These are phyloP conservation scores for Senecio squalidus DNA, from an alignment of 140 eudicot species.

Conservation along the genomic window DNA sequence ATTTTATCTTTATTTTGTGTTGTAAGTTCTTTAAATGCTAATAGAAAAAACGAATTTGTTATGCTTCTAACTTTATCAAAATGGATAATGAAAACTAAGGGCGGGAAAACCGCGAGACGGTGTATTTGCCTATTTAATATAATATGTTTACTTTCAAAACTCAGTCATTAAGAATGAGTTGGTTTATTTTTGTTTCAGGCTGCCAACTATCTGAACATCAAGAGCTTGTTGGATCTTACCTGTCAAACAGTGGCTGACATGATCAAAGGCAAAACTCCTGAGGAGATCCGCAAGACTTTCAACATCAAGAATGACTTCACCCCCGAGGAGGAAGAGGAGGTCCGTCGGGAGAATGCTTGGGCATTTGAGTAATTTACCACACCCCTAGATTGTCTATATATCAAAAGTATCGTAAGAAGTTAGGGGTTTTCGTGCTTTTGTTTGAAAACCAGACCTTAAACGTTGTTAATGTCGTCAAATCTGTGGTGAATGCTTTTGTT, in stretches of 20 bases:
- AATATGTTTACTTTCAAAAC: background rate
- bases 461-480: background rate
- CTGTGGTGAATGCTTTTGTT: conserved; percentile 12
- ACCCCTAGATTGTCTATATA: conserved; percentile 11
- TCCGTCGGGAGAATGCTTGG: conserved; percentile 67
- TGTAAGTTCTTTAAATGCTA: too few species aligned
- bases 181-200: conserved; percentile 34
- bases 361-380: conserved; percentile 11
- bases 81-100: too few species aligned
- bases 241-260: conserved; percentile 89
- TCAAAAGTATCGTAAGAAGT: conserved; percentile 4
- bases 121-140: background rate
- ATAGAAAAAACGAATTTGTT: too few species aligned
- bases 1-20: too few species aligned
- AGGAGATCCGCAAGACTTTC: conserved; percentile 76
- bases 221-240: conserved; percentile 62
- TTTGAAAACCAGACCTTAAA: conserved; percentile 15
- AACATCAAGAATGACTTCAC: conserved; percentile 79
- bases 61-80: too few species aligned
- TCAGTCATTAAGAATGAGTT: background rate
- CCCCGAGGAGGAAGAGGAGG: conserved; percentile 89
- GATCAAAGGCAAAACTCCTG: conserved; percentile 91
- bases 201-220: conserved; percentile 71
- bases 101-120: too few species aligned
- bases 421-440: conserved; percentile 16